Percentiles rank a stretch among this genome's conserved stretches.
These are phyloP conservation scores for Pisolithus tinctorius DNA, from an alignment of 768 basidiomycete genomes.

Conservation along the genomic window DNA sequence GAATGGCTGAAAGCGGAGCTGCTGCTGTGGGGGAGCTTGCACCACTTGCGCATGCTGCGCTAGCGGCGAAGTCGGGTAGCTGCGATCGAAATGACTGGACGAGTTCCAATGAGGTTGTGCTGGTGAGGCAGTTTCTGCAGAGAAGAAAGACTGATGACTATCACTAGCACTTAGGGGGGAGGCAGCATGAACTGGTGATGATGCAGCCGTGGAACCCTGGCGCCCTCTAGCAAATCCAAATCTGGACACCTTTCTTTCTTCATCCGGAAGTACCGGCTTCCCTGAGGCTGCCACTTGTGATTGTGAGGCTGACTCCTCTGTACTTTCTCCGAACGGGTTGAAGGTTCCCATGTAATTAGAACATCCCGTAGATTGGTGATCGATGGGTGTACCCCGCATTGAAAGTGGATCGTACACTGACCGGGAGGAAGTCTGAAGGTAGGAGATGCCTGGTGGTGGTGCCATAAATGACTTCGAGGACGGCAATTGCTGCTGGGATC, in stretches of 20 bases:
- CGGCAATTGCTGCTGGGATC: constrained; percentile 20
- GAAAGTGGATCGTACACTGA: constrained; percentile 51
- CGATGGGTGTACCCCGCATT: constrained; percentile 34
- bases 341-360: constrained; percentile 68
- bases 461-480: constrained; percentile 32
- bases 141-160: constrained; percentile 41
- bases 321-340: constrained; percentile 68
- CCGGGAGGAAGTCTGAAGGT: constrained; percentile 40
- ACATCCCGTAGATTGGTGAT: constrained; percentile 39
- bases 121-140: constrained; percentile 30
- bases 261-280: constrained; percentile 47
- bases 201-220: constrained; percentile 49
- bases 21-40: constrained; percentile 28
- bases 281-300: constrained; percentile 17
- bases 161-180: constrained; percentile 51
- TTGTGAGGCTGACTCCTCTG: constrained; percentile 38
- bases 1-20: constrained; percentile 51
- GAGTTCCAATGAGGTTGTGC: constrained; percentile 40
- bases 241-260: constrained; percentile 61
- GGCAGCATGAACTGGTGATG: constrained; percentile 51
- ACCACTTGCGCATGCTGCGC: constrained; percentile 38
- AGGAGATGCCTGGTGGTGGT: constrained; percentile 46
- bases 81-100: constrained; percentile 34
- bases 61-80: constrained; percentile 37
- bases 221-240: constrained; percentile 77